Conservation (phyloP, 345 rosid genomes). For the Hirschfeldia incana region DNA sequence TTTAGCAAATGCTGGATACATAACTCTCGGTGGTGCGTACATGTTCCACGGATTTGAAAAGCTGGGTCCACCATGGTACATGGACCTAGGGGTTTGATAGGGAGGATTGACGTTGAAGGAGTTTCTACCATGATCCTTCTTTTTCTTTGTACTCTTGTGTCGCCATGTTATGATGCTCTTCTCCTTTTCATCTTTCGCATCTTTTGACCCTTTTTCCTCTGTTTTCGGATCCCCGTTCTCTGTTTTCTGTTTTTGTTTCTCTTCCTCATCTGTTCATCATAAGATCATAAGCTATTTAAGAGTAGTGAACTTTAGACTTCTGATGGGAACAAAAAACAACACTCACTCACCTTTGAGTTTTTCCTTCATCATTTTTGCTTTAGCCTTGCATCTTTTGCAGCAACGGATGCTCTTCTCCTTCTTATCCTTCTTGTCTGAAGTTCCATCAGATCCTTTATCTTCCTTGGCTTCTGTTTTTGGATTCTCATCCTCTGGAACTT, state of each 20-base stretch:
- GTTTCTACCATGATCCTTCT: neutral
- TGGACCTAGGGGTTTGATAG: neutral
- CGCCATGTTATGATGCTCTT: constrained; percentile 21
- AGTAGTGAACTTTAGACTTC: neutral
- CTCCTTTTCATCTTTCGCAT: constrained; percentile 10
- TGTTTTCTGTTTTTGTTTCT: constrained; percentile 4
- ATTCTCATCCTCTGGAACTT: constrained; percentile 10
- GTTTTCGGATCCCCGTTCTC: constrained; percentile 13
- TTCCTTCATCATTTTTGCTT: constrained; percentile 17
- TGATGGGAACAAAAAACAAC: neutral
- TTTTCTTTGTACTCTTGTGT: constrained; percentile 29
- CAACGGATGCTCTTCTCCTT: constrained; percentile 24
- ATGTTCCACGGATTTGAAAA: constrained; percentile 19
- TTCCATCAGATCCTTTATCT: neutral
- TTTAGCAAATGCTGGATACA: constrained; percentile 1
- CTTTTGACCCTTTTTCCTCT: constrained; percentile 11
- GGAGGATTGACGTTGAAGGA: neutral
- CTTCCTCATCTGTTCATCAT: constrained; percentile 24
- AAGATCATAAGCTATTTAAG: constrained; percentile 4
- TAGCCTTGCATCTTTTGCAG: constrained; percentile 26
- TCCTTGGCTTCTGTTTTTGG: constrained; percentile 17
- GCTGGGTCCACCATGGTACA: neutral
- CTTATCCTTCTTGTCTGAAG: constrained; percentile 1
- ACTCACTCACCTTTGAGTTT: constrained; percentile 26
- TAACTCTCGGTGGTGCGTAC: neutral